These are phyloP conservation scores for Botryotinia calthae DNA, from an alignment of 2,329 filamentous ascomycete genomes.

Conservation along the genomic window DNA sequence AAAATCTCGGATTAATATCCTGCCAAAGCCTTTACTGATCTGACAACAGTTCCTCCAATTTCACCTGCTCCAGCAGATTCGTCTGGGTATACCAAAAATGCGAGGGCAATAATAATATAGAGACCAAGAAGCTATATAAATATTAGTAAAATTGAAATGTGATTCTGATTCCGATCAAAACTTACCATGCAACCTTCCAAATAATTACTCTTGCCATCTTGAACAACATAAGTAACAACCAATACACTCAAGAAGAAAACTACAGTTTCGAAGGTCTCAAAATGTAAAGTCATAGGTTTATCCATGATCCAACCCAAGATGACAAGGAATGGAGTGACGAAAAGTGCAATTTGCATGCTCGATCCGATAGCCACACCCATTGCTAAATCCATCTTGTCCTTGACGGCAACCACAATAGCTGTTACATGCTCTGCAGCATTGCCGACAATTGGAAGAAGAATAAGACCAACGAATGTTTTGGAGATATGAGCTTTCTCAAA, in stretches of 20 bases:
- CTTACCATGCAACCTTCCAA: constrained; percentile 69
- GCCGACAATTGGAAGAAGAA: constrained; percentile 74
- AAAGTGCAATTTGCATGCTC: constrained; percentile 76
- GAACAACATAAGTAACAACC: constrained; percentile 72
- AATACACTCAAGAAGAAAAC: constrained; percentile 72
- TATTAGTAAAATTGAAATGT: constrained; percentile 3
- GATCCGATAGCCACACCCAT: constrained; percentile 79
- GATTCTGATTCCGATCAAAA: neutral
- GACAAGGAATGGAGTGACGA: constrained; percentile 76
- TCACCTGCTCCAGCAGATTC: constrained; percentile 36
- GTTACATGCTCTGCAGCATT: constrained; percentile 80
- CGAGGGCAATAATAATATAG: constrained; percentile 58
- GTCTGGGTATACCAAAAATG: constrained; percentile 60
- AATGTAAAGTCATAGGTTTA: constrained; percentile 70
- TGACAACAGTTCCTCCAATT: constrained; percentile 13
- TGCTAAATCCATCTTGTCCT: constrained; percentile 72
- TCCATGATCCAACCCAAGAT: constrained; percentile 72
- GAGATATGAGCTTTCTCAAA: constrained; percentile 68
- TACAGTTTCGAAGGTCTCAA: constrained; percentile 76
- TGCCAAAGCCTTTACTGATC: constrained; percentile 17
- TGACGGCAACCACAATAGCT: constrained; percentile 69
- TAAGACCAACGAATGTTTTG: constrained; percentile 76
- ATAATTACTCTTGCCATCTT: constrained; percentile 84
- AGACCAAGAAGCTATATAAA: constrained; percentile 50
- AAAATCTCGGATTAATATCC: constrained; percentile 15